A percentile compares a stretch with the other conserved stretches of the same genome.
These are phyloP conservation scores for Halenospora varia DNA, from an alignment of 495 filamentous ascomycete genomes.

Conservation along the genomic window DNA sequence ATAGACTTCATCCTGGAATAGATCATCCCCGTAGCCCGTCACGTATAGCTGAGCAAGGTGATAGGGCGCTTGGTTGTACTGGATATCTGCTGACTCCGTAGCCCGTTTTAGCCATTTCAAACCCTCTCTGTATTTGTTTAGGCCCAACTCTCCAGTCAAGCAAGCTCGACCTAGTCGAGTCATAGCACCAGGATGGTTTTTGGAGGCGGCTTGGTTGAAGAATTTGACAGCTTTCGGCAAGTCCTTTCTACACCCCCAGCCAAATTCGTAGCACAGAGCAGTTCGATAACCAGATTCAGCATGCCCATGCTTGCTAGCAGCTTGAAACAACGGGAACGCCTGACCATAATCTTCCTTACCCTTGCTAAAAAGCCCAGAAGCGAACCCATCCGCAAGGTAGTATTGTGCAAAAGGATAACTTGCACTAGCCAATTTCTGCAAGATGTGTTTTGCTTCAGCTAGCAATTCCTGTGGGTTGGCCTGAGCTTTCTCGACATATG, in stretches of 20 bases:
- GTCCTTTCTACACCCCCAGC: constrained; percentile 90
- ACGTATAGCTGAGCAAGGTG: constrained; percentile 86
- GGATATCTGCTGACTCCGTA: constrained; percentile 78
- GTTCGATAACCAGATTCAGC: constrained; percentile 93
- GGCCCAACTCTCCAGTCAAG: constrained; percentile 80
- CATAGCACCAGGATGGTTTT: constrained; percentile 93
- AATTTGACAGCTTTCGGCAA: constrained; percentile 89
- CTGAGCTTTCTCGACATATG: constrained; percentile 30
- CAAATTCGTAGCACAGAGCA: constrained; percentile 95
- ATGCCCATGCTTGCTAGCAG: constrained; percentile 95
- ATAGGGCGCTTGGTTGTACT: constrained; percentile 92
- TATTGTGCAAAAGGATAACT: constrained; percentile 97
- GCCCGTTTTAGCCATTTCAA: constrained; percentile 96
- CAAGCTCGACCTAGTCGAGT: constrained; percentile 88
- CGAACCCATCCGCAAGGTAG: constrained; percentile 90
- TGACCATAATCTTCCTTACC: constrained; percentile 84
- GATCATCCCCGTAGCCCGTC: constrained; percentile 82
- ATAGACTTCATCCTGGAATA: constrained; percentile 86
- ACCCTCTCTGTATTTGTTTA: constrained; percentile 84
- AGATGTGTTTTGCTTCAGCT: constrained; percentile 82
- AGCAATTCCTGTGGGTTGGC: constrained; percentile 58
- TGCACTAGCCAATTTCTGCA: constrained; percentile 79
- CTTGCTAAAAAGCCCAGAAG: constrained; percentile 92
- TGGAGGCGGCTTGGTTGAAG: constrained; percentile 83
- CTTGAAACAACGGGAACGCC: constrained; percentile 86